phyloP scores from a whole-genome alignment of 2,329 filamentous ascomycete genomes.

The Colletotrichum agaves region DNA sequence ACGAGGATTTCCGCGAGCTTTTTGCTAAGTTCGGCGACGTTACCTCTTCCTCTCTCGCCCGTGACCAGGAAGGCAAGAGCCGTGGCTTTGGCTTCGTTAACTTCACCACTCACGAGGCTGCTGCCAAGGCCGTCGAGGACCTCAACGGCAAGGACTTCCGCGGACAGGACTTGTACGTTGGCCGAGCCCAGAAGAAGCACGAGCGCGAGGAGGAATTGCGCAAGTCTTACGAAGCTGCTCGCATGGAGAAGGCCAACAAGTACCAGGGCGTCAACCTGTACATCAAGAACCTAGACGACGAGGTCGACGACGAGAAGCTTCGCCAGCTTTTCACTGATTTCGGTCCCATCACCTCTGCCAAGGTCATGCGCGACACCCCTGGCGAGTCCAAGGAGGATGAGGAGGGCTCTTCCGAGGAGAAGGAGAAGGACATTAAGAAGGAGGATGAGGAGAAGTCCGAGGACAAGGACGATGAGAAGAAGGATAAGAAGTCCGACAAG shows the following conservation, averaged over 20 bases:
- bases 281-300: conserved; percentile 98
- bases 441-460: conserved; percentile 55
- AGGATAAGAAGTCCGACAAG: conserved; percentile 69
- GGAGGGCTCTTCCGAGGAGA: conserved; percentile 63
- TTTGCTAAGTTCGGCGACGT: conserved; percentile 95
- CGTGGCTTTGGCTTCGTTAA: conserved; percentile 97
- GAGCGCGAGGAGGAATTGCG: conserved; percentile 99
- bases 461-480: conserved; percentile 66
- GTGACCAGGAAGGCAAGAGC: conserved; percentile 90
- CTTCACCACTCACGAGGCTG: conserved; percentile 91
- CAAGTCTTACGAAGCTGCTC: conserved; percentile 97
- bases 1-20: conserved; percentile 93
- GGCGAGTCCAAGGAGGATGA: conserved; percentile 66
- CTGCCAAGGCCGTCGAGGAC: conserved; percentile 86
- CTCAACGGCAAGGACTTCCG: conserved; percentile 93
- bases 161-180: conserved; percentile 96
- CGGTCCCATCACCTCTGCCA: conserved; percentile 96
- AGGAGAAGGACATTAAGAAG: conserved; percentile 61
- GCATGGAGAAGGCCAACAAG: conserved; percentile 98
- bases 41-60: conserved; percentile 93
- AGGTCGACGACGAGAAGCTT: conserved; percentile 97
- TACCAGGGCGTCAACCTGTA: conserved; percentile 99
- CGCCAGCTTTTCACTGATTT: conserved; percentile 92
- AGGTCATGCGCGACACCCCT: conserved; percentile 93
- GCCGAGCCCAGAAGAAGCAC: conserved; percentile 99